Conservation (phyloP, 495 filamentous ascomycete species). For the Trichoderma parareesei region DNA sequence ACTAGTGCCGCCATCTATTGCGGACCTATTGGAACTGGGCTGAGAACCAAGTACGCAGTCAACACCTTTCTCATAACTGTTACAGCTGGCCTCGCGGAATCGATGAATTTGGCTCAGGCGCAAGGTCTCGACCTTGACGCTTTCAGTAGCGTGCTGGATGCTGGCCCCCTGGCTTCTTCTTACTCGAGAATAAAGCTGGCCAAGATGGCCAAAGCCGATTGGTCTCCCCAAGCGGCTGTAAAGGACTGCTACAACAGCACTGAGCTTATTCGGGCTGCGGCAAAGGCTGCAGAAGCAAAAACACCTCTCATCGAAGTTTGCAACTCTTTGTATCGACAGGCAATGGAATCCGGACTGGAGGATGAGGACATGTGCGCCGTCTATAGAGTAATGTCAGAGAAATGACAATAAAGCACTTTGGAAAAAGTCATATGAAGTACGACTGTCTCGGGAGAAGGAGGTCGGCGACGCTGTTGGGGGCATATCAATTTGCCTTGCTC, state of each 20-base stretch:
- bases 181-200: slow-evolving; percentile 12
- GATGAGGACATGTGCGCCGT: background rate
- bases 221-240: slow-evolving; percentile 12
- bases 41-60: slow-evolving; percentile 14
- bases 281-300: slow-evolving; percentile 8
- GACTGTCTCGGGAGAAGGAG: no score
- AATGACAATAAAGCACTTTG: background rate
- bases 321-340: slow-evolving; percentile 11
- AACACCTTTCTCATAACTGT: slow-evolving; percentile 15
- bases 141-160: slow-evolving; percentile 14
- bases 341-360: background rate
- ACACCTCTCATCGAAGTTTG: slow-evolving; percentile 13
- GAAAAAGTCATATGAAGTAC: background rate
- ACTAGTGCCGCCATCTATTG: slow-evolving; percentile 14
- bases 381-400: background rate
- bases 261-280: slow-evolving; percentile 13
- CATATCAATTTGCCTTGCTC: background rate
- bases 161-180: slow-evolving; percentile 13
- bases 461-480: no score
- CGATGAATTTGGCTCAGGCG: slow-evolving; percentile 14
- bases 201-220: slow-evolving; percentile 13
- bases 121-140: slow-evolving; percentile 11
- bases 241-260: slow-evolving; percentile 17
- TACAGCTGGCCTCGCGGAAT: slow-evolving; percentile 14
- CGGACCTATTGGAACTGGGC: slow-evolving; percentile 12